These are phyloP conservation scores for Passiflora organensis DNA, from an alignment of 345 rosid species.

Conservation along the genomic window DNA sequence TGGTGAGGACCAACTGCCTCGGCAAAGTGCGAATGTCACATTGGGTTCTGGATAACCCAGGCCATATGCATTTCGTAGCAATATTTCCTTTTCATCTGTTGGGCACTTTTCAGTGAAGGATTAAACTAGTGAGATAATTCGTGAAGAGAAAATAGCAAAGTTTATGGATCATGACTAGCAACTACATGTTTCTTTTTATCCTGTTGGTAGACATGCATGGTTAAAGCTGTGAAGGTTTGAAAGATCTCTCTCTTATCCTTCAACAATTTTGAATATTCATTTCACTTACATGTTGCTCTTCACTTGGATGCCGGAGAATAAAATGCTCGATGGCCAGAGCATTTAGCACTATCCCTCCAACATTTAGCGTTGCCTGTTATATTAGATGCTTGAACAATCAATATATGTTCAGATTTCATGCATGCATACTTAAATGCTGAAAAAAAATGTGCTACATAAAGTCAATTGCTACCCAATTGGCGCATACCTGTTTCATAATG, in stretches of 20 bases:
- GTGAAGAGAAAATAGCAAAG: too few relatives aligned
- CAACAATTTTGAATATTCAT: too few relatives aligned
- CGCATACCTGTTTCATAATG: conserved; percentile 76
- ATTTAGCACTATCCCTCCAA: conserved; percentile 86
- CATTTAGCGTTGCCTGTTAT: conserved; percentile 65
- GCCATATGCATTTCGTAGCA: conserved; percentile 68
- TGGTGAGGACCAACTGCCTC: conserved; percentile 94
- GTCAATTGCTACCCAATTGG: not conserved
- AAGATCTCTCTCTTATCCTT: too few relatives aligned
- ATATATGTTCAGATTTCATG: too few relatives aligned
- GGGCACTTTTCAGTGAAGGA: conserved; percentile 36
- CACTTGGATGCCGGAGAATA: conserved; percentile 76
- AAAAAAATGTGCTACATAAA: too few relatives aligned
- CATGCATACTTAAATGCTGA: too few relatives aligned
- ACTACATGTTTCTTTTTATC: too few relatives aligned
- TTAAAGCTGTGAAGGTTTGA: too few relatives aligned
- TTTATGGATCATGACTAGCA: too few relatives aligned
- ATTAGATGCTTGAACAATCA: conserved; percentile 1
- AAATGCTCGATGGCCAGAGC: conserved; percentile 89
- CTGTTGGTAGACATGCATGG: too few relatives aligned
- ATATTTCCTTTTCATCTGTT: conserved; percentile 73
- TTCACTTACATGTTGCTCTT: conserved; percentile 52
- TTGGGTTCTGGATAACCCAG: conserved; percentile 88
- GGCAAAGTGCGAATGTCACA: conserved; percentile 81
- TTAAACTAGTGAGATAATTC: not conserved